Base-by-base conservation (phyloP, 2,329 filamentous ascomycete genomes). In the Aciculosporium take region DNA sequence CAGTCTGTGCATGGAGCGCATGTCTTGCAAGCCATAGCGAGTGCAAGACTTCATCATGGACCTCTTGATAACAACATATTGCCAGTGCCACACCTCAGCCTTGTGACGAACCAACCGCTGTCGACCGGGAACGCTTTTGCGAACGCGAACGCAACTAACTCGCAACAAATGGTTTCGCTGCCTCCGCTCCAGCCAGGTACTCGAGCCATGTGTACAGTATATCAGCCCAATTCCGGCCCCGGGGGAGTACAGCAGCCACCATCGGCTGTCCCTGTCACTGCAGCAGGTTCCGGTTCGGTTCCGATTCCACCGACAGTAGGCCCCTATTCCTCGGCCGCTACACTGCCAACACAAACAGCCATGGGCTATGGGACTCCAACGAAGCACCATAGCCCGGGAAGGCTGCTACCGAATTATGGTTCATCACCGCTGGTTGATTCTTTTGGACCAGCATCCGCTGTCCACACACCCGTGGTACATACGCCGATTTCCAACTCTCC, bases 401-500 rank as follows among this genome's bases (percentile, higher is more conserved):
- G 64, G 35, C 52, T 69, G 3, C 66, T 66, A 0, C 29, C 37
- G 3, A 61, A 68, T 6, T 64, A 53, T 45, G 55, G 53, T 0
- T 89, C 84, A 1, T 87, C 85, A 1, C 77, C 77, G 0, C 58
- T 81, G n/a, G 72, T 71, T n/a, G 74, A 78, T 13, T 69, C 74
- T 18, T 82, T 73, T 40, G 66, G 65, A 6, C 65, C 69, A 34
- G 57, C 50, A 37, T 72, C 74, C 2, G 61, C 66, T 9, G 64
- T 71, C 9, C 72, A 77, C 40, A 75, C 78, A 7, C 79, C 81
- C 2, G 54, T 61, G 30, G 51, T 51, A 4, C 72, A 78, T 37
- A 75, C 78, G 7, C 79, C 81, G 5, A 75, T 77, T 34, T 81
- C 84, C 25, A 74, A 91, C 48, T 96, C 91, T 25, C 89, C 89